Conservation (phyloP, 2,329 filamentous ascomycete genomes). For the Penicillium janthinellum region DNA sequence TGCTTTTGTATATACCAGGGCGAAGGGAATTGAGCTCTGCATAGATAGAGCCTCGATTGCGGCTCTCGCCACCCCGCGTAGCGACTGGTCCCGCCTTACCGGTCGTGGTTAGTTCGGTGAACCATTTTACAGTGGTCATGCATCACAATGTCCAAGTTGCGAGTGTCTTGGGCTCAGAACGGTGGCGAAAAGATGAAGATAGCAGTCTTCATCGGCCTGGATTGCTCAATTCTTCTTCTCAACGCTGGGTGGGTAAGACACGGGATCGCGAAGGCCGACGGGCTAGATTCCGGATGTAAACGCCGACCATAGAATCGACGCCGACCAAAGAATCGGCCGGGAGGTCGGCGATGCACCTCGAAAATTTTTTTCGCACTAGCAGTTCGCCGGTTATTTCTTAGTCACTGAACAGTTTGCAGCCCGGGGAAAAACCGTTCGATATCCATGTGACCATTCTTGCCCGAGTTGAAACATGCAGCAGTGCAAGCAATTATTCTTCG, state of each 20-base stretch:
- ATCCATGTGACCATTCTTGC: no score
- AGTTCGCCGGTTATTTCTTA: no score
- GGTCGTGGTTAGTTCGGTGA: neutral
- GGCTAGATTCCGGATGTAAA: neutral
- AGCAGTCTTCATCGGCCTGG: neutral
- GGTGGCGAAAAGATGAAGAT: neutral
- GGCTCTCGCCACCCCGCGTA: neutral
- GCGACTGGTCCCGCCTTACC: neutral
- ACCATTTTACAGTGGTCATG: neutral
- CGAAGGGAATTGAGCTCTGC: neutral
- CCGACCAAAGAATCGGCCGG: neutral
- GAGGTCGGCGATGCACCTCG: neutral
- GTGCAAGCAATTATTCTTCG: no score
- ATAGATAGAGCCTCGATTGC: neutral
- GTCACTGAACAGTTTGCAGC: no score
- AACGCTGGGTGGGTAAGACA: neutral
- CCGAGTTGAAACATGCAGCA: no score
- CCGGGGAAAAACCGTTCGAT: neutral
- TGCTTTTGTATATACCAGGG: neutral
- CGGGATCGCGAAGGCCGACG: neutral
- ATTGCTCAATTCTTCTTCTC: neutral
- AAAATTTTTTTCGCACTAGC: neutral
- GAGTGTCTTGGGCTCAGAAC: neutral
- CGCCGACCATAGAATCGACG: neutral
- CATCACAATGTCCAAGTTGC: neutral